Base-by-base conservation (phyloP, 1,284 basidiomycete species). In the Irpex sp. region DNA sequence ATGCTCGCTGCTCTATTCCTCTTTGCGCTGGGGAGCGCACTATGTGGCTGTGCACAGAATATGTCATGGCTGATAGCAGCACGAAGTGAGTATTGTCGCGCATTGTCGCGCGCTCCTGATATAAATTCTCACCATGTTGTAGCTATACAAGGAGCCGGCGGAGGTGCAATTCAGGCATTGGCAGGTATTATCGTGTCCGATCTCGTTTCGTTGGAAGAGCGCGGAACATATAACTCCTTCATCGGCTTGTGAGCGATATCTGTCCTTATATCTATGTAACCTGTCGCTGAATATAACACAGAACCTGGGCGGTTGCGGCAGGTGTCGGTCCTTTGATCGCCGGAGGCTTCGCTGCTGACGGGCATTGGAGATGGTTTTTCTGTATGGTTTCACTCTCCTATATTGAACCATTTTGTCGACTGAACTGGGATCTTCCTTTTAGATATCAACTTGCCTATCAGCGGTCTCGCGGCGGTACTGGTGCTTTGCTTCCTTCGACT, bases 401-500 rank as follows among this genome's bases (percentile, higher is more conserved):
- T n/a, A n/a, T n/a, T n/a, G n/a, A n/a, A n/a, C n/a, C n/a, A 54
- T 39, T 17, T 7, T 11, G 55, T 17, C 33, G 15, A 55, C n/a
- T 4, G 8, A 8, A 19, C 19, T n/a, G 43, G 43, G 31, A 19
- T 49, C 2, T 59, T 37, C 46, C 26, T 36, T 9, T 19, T 17
- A 65, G 65, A 66, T 46, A 49, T 66, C 3, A 66, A 66, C 46
- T 61, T 66, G 5, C 65, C 65, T 15, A 37, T 66, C 2, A 35
- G n/a, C 35, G 65, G 61, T n/a, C 9, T 66, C 33, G 54, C 63
- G 1, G 37, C 75, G 31, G 61, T 68, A 4, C 67, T 82, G 15
- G 75, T 81, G 11, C 50, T 72, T 6, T 37, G 76, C 11, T 77
- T 76, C 63, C 70, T 84, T 53, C 70, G 73, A 17, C 70, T 83